Percentiles rank a stretch among this genome's conserved stretches.
These are phyloP conservation scores for Pyrenopolyporus hunteri DNA, from an alignment of 495 filamentous ascomycete genomes.

Conservation along the genomic window DNA sequence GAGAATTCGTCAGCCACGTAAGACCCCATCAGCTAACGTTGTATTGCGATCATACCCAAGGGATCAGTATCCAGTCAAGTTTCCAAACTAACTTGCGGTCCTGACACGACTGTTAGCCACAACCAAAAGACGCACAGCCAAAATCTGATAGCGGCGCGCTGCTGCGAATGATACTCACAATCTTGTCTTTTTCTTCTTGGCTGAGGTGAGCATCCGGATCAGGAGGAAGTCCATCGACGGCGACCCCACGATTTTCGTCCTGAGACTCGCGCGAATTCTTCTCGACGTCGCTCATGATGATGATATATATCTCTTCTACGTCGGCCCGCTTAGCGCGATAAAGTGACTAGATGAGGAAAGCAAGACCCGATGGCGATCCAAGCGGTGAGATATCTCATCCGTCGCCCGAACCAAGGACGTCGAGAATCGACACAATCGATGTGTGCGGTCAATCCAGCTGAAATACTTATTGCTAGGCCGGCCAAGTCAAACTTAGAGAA, in stretches of 20 bases:
- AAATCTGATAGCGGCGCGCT: neutral
- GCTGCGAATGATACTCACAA: constrained; percentile 57
- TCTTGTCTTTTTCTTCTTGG: constrained; percentile 67
- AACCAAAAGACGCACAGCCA: neutral
- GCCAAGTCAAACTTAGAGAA: neutral
- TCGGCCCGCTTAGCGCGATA: neutral
- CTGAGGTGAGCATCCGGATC: constrained; percentile 75
- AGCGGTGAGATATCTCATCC: neutral
- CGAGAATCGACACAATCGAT: constrained; percentile 1
- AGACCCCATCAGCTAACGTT: neutral
- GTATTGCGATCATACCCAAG: constrained; percentile 60
- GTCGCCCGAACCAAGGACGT: neutral
- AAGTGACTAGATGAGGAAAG: neutral
- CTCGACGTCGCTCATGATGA: constrained; percentile 43
- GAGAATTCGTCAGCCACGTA: constrained; percentile 6
- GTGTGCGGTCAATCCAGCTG: neutral
- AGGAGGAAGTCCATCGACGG: constrained; percentile 29
- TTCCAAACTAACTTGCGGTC: constrained; percentile 71
- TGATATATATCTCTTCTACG: neutral
- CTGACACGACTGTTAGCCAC: constrained; percentile 47
- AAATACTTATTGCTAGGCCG: neutral
- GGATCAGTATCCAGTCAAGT: constrained; percentile 74
- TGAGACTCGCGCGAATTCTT: constrained; percentile 43
- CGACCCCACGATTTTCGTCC: constrained; percentile 38
- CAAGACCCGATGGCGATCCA: no score